These are phyloP conservation scores for Brassica balearica DNA, from an alignment of 441 rosid genomes.

Conservation along the genomic window DNA sequence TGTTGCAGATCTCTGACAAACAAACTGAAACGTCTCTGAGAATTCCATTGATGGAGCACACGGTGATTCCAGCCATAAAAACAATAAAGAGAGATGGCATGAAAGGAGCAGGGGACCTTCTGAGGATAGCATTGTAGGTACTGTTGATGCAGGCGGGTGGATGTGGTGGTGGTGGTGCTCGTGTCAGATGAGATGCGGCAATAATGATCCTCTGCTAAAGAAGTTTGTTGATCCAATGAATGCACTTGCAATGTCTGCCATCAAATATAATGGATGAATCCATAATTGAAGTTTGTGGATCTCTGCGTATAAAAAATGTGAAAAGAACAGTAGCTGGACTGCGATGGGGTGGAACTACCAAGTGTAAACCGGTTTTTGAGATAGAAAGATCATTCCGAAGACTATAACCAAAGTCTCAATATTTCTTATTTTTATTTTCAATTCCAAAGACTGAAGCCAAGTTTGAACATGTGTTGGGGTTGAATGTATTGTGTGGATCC, in stretches of 20 bases:
- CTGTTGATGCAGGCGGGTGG: conserved; percentile 76
- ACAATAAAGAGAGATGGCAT: conserved; percentile 65
- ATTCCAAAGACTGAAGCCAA: conserved; percentile 7
- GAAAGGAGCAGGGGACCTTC: conserved; percentile 69
- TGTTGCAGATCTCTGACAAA: neutral
- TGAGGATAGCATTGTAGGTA: conserved; percentile 77
- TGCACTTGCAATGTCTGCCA: conserved; percentile 66
- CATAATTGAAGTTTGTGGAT: neutral
- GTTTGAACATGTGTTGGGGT: conserved; percentile 13
- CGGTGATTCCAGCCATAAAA: conserved; percentile 64
- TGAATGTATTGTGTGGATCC: conserved; percentile 17
- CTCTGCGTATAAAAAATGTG: conserved; percentile 3
- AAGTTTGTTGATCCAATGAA: conserved; percentile 81
- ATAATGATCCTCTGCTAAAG: conserved; percentile 73
- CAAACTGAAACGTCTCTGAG: neutral
- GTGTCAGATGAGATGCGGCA: conserved; percentile 71
- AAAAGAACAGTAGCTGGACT: neutral
- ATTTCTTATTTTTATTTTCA: conserved; percentile 16
- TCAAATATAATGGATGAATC: conserved; percentile 45
- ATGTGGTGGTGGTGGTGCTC: conserved; percentile 59
- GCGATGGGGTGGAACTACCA: neutral
- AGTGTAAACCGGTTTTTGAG: conserved; percentile 18
- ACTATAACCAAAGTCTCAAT: conserved; percentile 11
- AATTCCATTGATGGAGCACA: conserved; percentile 50
- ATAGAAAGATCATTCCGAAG: conserved; percentile 14